Conservation (phyloP, 805 yeast species). For the Myxozyma nipponensis region DNA sequence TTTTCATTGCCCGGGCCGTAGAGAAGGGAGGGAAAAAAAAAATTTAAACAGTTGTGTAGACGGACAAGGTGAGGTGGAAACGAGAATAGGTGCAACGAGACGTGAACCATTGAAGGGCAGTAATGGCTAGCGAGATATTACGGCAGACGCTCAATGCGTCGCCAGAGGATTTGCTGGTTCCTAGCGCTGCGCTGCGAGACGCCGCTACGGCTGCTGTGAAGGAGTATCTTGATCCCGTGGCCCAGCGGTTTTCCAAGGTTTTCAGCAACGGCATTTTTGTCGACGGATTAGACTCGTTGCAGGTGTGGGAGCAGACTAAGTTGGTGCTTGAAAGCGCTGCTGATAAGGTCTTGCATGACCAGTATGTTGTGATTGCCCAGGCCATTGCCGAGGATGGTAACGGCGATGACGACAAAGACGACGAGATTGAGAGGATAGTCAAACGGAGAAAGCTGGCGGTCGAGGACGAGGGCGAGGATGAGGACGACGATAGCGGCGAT, state of each 20-base stretch:
- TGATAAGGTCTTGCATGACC: slow-evolving; percentile 55
- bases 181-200: slow-evolving; percentile 11
- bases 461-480: slow-evolving; percentile 33
- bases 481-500: too few species aligned
- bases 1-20: too few species aligned
- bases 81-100: too few species aligned
- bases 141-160: slow-evolving; percentile 4
- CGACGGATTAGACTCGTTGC: slow-evolving; percentile 85
- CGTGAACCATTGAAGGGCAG: too few species aligned
- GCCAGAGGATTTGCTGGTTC: slow-evolving; percentile 16
- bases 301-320: slow-evolving; percentile 90
- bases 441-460: slow-evolving; percentile 24
- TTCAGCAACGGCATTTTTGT: slow-evolving; percentile 64
- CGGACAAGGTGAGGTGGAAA: too few species aligned
- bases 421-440: slow-evolving; percentile 19
- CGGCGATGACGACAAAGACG: slow-evolving; percentile 32
- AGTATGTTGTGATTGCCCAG: slow-evolving; percentile 47
- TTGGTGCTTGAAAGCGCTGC: slow-evolving; percentile 76
- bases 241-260: slow-evolving; percentile 53
- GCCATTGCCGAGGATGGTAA: too few species aligned
- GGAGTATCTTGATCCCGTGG: slow-evolving; percentile 55
- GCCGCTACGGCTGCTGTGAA: slow-evolving; percentile 40
- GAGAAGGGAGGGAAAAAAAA: background rate
- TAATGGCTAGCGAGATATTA: too few species aligned
- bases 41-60: background rate